Evolutionary conservation across 306 rosid species (phyloP).

Genomic region (Geum urbanum): DNA sequence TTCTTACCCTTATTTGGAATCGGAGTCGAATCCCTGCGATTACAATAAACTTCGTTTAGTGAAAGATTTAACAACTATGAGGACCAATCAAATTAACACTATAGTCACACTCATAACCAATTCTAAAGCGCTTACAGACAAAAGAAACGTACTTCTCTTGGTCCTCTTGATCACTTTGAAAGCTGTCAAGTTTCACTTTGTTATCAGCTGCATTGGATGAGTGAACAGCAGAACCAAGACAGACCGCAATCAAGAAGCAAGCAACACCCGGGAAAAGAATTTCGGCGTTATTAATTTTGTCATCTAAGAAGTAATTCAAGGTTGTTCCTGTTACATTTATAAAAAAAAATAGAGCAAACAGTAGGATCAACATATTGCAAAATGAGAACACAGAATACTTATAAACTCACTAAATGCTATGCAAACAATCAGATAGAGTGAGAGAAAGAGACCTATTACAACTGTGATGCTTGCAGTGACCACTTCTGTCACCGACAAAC

Average conservation of each 20-base stretch:
- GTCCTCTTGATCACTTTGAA: constrained; percentile 29
- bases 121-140: not conserved
- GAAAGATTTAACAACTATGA: not conserved
- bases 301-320: constrained; percentile 80
- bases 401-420: not conserved
- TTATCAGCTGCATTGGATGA: constrained; percentile 82
- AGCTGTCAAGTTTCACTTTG: constrained; percentile 49
- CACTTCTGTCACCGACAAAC: constrained; percentile 84
- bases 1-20: constrained; percentile 35
- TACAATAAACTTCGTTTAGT: constrained; percentile 17
- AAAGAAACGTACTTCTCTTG: constrained; percentile 44
- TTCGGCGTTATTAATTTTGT: constrained; percentile 69
- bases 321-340: constrained; percentile 66
- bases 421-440: not conserved
- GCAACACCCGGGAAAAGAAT: constrained; percentile 90
- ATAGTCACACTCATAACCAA: not conserved
- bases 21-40: constrained; percentile 33
- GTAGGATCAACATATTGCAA: not conserved
- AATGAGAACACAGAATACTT: not conserved
- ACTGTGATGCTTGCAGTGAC: constrained; percentile 76
- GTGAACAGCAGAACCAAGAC: constrained; percentile 81
- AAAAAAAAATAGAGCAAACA: constrained; percentile 5
- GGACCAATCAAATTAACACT: not conserved
- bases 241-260: constrained; percentile 83
- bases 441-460: constrained; percentile 59